Conservation (phyloP, 495 filamentous ascomycete genomes). For the Polyplosphaeria fusca region DNA sequence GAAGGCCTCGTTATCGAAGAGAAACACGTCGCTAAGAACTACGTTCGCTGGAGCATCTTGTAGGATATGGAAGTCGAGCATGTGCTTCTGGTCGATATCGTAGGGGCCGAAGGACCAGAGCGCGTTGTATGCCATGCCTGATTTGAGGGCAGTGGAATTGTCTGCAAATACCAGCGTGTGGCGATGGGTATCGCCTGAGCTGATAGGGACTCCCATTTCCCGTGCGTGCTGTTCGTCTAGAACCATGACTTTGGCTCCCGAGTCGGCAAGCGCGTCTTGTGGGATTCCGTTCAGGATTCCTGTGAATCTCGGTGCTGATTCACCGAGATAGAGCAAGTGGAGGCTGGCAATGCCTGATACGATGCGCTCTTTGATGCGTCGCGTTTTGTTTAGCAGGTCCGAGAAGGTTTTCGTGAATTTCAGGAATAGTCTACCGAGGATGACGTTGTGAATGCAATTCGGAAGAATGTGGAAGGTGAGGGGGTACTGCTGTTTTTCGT, state of each 20-base stretch:
- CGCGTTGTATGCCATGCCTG: slow-evolving; percentile 2
- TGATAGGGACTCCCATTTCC: background rate
- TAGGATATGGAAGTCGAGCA: slow-evolving; percentile 10
- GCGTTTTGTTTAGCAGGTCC: background rate
- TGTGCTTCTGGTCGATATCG: background rate
- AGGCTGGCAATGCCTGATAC: background rate
- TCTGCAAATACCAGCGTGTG: slow-evolving; percentile 1
- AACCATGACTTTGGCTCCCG: background rate
- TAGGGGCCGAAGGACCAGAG: slow-evolving; percentile 6
- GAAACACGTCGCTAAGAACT: slow-evolving; percentile 5
- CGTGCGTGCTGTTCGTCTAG: slow-evolving; percentile 8
- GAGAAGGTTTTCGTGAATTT: slow-evolving; percentile 1
- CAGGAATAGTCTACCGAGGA: slow-evolving; percentile 1
- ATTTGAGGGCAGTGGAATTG: background rate
- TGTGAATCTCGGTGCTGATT: slow-evolving; percentile 4
- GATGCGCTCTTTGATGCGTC: background rate
- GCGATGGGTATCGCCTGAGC: background rate
- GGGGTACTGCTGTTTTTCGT: background rate
- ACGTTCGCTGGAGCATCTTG: slow-evolving; percentile 6
- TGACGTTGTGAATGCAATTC: slow-evolving; percentile 11
- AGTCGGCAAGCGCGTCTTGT: slow-evolving; percentile 10
- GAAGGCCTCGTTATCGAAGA: slow-evolving; percentile 2
- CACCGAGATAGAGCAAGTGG: slow-evolving; percentile 3
- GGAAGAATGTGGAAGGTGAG: slow-evolving; percentile 2
- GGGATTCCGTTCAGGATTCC: background rate